A percentile compares a stretch with the other conserved stretches of the same genome.
phyloP scores from a whole-genome alignment of 2,329 filamentous ascomycete genomes.

The Xylariaceae sp. region DNA sequence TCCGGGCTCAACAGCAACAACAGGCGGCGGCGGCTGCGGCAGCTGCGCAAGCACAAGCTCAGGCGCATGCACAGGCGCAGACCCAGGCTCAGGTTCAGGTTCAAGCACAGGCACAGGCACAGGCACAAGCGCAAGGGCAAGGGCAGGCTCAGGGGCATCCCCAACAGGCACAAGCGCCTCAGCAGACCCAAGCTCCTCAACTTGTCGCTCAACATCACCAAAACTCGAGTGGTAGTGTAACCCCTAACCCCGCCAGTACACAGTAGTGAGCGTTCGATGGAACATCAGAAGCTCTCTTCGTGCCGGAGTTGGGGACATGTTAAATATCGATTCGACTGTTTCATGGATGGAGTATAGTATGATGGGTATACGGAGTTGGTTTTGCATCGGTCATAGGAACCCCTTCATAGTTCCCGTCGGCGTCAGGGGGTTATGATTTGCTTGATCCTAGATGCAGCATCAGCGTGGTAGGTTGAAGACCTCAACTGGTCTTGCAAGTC shows the following conservation, averaged over 20 bases:
- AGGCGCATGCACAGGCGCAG: conserved; percentile 17
- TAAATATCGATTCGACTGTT: conserved; percentile 1
- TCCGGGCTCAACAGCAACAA: conserved; percentile 52
- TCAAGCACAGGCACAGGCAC: conserved; percentile 23
- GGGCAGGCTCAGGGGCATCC: conserved; percentile 20
- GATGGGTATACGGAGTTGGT: conserved; percentile 4
- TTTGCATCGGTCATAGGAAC: conserved; percentile 1
- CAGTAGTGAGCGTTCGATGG: conserved; percentile 19
- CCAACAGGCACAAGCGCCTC: conserved; percentile 21
- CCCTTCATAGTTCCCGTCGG: conserved; percentile 3
- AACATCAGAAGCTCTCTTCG: not conserved
- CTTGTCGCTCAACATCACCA: conserved; percentile 31
- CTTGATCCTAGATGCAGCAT: conserved; percentile 7
- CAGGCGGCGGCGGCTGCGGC: conserved; percentile 36
- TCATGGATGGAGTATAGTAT: conserved; percentile 3
- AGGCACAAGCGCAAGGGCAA: conserved; percentile 24
- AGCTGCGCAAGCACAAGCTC: conserved; percentile 26
- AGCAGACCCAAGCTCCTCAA: conserved; percentile 22
- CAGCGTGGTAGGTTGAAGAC: not conserved
- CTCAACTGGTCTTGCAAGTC: not conserved
- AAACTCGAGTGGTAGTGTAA: conserved; percentile 30
- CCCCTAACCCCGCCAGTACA: conserved; percentile 25
- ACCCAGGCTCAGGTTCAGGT: conserved; percentile 20
- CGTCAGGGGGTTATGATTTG: not conserved
- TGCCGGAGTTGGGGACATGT: not conserved